These are phyloP conservation scores for Alternaria atra DNA, from an alignment of 2,329 filamentous ascomycete genomes.

Conservation along the genomic window DNA sequence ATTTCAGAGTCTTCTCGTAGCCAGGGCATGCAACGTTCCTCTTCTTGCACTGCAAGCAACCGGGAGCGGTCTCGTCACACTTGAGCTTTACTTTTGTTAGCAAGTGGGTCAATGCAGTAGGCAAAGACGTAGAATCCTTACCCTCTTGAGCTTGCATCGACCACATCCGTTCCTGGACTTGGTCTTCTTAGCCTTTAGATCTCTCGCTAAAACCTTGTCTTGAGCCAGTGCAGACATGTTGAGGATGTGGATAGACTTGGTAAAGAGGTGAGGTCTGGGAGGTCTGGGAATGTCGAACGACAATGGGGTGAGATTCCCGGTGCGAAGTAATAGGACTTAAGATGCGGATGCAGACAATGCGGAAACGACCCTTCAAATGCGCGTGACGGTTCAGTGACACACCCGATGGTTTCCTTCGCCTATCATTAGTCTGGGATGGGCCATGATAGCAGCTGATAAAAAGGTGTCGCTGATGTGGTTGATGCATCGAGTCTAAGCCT, in stretches of 20 bases:
- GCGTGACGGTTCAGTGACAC: conserved; percentile 34
- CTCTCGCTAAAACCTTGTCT: conserved; percentile 36
- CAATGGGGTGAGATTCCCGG: conserved; percentile 29
- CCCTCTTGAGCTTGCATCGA: conserved; percentile 49
- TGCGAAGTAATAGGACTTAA: conserved; percentile 25
- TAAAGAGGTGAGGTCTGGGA: conserved; percentile 12
- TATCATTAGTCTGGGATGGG: conserved; percentile 27
- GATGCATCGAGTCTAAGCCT: conserved; percentile 25
- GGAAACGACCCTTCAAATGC: conserved; percentile 27
- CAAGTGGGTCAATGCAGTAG: conserved; percentile 2
- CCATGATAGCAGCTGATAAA: conserved; percentile 44
- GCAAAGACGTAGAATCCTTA: conserved; percentile 19
- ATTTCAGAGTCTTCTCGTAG: conserved; percentile 58
- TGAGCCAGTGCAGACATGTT: conserved; percentile 44
- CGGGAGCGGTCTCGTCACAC: conserved; percentile 56
- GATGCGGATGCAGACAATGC: conserved; percentile 31
- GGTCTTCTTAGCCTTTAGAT: conserved; percentile 46
- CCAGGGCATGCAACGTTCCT: conserved; percentile 57
- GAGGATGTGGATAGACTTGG: conserved; percentile 16
- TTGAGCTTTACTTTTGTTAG: conserved; percentile 49
- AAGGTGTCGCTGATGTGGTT: conserved; percentile 32
- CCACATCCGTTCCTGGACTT: conserved; percentile 49
- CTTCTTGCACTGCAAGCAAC: conserved; percentile 56
- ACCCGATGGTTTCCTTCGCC: conserved; percentile 37
- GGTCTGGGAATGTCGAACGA: conserved; percentile 26